Evolutionary conservation across 2,329 filamentous ascomycete genomes (phyloP).

Genomic region (Nannizziopsis barbatae): DNA sequence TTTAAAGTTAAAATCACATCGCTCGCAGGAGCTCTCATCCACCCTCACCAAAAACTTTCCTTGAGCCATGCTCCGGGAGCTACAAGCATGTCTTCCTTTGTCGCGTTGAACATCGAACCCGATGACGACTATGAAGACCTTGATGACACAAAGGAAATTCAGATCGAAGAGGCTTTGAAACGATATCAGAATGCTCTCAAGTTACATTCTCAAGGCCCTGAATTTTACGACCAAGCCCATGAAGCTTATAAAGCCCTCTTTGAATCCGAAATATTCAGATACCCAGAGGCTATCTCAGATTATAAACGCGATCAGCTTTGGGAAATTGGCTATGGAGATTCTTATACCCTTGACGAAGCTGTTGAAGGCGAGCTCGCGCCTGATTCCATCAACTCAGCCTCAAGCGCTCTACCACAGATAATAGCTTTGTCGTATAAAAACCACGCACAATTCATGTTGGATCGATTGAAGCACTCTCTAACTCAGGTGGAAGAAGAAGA

Average conservation of each 20-base stretch:
- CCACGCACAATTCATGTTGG: slow-evolving; percentile 81
- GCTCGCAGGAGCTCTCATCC: background rate
- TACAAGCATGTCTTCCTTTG: slow-evolving; percentile 50
- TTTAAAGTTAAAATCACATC: too few species aligned
- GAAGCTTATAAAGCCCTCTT: slow-evolving; percentile 78
- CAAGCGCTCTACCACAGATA: slow-evolving; percentile 74
- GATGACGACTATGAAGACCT: slow-evolving; percentile 82
- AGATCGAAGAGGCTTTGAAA: slow-evolving; percentile 94
- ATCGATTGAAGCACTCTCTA: slow-evolving; percentile 51
- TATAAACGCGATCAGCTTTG: slow-evolving; percentile 56
- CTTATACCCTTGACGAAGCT: slow-evolving; percentile 31
- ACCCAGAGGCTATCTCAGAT: slow-evolving; percentile 75
- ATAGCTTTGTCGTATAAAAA: slow-evolving; percentile 94
- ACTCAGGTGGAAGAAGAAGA: slow-evolving; percentile 15
- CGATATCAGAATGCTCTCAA: slow-evolving; percentile 85
- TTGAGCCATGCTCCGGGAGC: background rate
- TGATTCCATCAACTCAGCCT: slow-evolving; percentile 58
- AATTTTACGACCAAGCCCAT: slow-evolving; percentile 62
- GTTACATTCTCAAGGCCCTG: slow-evolving; percentile 75
- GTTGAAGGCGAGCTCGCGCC: slow-evolving; percentile 37
- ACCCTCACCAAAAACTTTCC: background rate
- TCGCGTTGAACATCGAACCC: slow-evolving; percentile 84
- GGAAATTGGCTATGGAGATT: slow-evolving; percentile 31
- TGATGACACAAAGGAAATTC: slow-evolving; percentile 89
- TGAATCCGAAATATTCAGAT: slow-evolving; percentile 84